phyloP scores from a whole-genome alignment of 1,284 basidiomycete species.

The Calocybe gambosa region DNA sequence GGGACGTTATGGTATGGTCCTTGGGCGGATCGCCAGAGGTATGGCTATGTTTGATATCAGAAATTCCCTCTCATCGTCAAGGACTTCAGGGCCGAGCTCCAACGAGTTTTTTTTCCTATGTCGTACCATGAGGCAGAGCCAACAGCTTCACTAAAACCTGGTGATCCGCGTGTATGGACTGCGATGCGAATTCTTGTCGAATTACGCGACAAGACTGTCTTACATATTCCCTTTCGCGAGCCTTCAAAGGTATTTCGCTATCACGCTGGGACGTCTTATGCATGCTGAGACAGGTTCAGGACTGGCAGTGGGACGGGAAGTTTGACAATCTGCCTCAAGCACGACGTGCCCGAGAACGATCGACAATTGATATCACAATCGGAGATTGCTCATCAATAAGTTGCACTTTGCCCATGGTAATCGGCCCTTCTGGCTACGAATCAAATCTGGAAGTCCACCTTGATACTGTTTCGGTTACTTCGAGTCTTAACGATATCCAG shows the following conservation, averaged over 20 bases:
- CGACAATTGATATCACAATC: constrained; percentile 69
- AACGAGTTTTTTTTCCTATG: constrained; percentile 77
- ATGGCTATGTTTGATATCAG: constrained; percentile 13
- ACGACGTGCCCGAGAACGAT: constrained; percentile 53
- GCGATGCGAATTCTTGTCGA: constrained; percentile 75
- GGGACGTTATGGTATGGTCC: constrained; percentile 83
- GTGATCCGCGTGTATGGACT: constrained; percentile 79
- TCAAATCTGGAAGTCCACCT: constrained; percentile 76
- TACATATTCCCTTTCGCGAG: constrained; percentile 85
- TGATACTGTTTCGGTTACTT: constrained; percentile 72
- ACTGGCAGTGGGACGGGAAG: constrained; percentile 80
- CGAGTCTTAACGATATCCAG: constrained; percentile 82
- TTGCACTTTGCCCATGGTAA: constrained; percentile 79
- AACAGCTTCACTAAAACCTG: constrained; percentile 56
- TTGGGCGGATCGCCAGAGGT: constrained; percentile 91
- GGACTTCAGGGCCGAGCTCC: constrained; percentile 60
- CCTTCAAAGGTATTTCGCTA: constrained; percentile 59
- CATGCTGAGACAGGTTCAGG: constrained; percentile 31
- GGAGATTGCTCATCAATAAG: constrained; percentile 80
- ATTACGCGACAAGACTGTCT: constrained; percentile 66
- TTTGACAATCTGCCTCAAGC: constrained; percentile 37
- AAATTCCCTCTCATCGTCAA: neutral
- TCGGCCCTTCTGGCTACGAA: constrained; percentile 68
- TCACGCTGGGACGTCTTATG: neutral
- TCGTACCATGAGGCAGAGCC: constrained; percentile 62